Conservation (phyloP, 306 rosid species). For the Glycine soja region DNA sequence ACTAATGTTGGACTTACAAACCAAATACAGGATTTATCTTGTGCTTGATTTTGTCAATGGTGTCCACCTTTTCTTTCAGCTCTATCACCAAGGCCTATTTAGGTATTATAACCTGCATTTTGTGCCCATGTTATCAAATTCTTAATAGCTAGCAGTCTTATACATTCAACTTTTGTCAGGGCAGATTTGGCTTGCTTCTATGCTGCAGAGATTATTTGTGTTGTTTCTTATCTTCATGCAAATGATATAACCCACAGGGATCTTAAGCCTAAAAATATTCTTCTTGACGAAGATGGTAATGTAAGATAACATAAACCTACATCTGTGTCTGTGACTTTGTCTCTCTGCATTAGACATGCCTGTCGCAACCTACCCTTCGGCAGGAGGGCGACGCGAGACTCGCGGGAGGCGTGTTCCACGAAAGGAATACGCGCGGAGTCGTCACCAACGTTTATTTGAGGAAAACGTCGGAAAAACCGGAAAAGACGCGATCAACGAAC, state of each 20-base stretch:
- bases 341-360: conserved; percentile 27
- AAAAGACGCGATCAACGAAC: too few species aligned
- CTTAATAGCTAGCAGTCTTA: conserved; percentile 10
- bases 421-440: too few species aligned
- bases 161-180: conserved; percentile 51
- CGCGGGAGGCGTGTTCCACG: too few species aligned
- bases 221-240: conserved; percentile 82
- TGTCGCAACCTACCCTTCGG: too few species aligned
- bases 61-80: conserved; percentile 89
- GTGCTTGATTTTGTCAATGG: conserved; percentile 89
- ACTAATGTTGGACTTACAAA: conserved; percentile 54
- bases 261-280: conserved; percentile 86
- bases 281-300: conserved; percentile 78
- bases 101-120: conserved; percentile 55
- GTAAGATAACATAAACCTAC: conserved; percentile 50
- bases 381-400: too few species aligned
- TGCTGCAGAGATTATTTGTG: conserved; percentile 82
- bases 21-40: conserved; percentile 77
- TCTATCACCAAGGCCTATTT: conserved; percentile 79
- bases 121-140: conserved; percentile 23
- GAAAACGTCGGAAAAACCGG: too few species aligned
- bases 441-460: too few species aligned
- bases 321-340: not conserved
- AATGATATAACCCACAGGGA: conserved; percentile 84
- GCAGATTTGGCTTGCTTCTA: conserved; percentile 86